Conservation (phyloP, 192 early-diverging fungal species). For the Thamnidium elegans region DNA sequence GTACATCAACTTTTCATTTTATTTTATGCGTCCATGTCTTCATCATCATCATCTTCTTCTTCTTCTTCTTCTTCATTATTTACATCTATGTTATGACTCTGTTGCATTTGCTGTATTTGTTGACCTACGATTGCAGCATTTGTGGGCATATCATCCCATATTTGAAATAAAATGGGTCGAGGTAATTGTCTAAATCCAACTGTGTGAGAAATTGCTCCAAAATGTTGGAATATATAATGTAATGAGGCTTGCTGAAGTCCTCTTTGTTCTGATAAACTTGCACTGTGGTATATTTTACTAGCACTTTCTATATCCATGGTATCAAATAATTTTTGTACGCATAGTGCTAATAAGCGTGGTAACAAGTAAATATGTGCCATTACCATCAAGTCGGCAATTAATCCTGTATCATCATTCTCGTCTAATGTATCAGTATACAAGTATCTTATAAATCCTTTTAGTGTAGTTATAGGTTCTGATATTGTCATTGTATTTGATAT, state of each 20-base stretch:
- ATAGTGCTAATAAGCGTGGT: slow-evolving; percentile 49
- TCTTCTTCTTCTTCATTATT: too few relatives aligned
- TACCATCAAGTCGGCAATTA: slow-evolving; percentile 53
- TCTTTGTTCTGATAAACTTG: slow-evolving; percentile 45
- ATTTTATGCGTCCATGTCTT: too few relatives aligned
- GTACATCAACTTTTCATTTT: too few relatives aligned
- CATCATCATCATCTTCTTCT: too few relatives aligned
- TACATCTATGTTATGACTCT: neutral
- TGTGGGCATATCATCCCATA: slow-evolving; percentile 57
- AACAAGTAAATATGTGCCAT: slow-evolving; percentile 60
- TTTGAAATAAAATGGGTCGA: slow-evolving; percentile 49
- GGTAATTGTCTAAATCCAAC: slow-evolving; percentile 51
- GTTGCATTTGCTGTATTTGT: neutral
- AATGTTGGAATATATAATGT: slow-evolving; percentile 55
- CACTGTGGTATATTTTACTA: slow-evolving; percentile 52
- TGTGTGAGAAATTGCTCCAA: slow-evolving; percentile 58
- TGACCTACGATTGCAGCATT: slow-evolving; percentile 33
- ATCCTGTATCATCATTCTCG: slow-evolving; percentile 29
- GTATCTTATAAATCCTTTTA: slow-evolving; percentile 53
- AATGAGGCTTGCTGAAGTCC: slow-evolving; percentile 52
- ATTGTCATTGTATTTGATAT: slow-evolving; percentile 41
- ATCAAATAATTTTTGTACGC: slow-evolving; percentile 42
- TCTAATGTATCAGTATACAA: slow-evolving; percentile 58
- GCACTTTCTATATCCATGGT: slow-evolving; percentile 54
- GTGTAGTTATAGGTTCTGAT: slow-evolving; percentile 50